Percentiles rank a stretch among this genome's conserved stretches.
Conservation (phyloP, 2,329 filamentous ascomycete genomes). For the Aaosphaeria arxii region DNA sequence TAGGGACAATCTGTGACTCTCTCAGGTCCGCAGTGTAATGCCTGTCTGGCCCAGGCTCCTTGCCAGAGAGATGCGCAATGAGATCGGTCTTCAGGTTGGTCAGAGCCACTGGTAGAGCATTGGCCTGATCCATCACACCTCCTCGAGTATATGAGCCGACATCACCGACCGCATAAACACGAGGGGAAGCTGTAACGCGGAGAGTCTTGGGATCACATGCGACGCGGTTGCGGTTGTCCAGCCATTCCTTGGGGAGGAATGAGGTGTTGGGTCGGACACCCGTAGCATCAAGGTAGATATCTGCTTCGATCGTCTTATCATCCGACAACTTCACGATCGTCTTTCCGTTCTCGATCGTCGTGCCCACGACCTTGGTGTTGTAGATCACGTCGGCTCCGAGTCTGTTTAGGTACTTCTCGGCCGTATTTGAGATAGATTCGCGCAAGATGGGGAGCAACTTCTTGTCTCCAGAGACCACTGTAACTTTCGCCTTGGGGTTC, state of each 20-base stretch:
- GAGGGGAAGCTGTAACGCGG: slow-evolving; percentile 43
- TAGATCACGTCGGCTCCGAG: slow-evolving; percentile 47
- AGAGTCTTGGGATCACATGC: slow-evolving; percentile 47
- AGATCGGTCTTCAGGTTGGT: slow-evolving; percentile 50
- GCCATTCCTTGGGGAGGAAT: slow-evolving; percentile 51
- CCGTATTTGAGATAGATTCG: slow-evolving; percentile 42
- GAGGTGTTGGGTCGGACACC: slow-evolving; percentile 52
- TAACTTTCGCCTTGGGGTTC: slow-evolving; percentile 42
- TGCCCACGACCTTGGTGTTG: slow-evolving; percentile 34
- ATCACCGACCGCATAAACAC: slow-evolving; percentile 51
- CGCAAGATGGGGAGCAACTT: slow-evolving; percentile 47
- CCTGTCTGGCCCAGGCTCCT: slow-evolving; percentile 24
- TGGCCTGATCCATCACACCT: slow-evolving; percentile 43
- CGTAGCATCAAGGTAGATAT: slow-evolving; percentile 55
- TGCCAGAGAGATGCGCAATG: slow-evolving; percentile 25
- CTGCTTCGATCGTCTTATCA: slow-evolving; percentile 48
- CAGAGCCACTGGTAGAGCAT: slow-evolving; percentile 41
- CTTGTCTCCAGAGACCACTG: slow-evolving; percentile 42
- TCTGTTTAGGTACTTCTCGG: slow-evolving; percentile 46
- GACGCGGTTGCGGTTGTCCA: slow-evolving; percentile 50
- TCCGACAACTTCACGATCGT: slow-evolving; percentile 41
- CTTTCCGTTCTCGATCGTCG: slow-evolving; percentile 39
- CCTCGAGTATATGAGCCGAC: slow-evolving; percentile 45
- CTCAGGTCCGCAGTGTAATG: slow-evolving; percentile 28
- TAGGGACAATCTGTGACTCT: slow-evolving; percentile 34